Evolutionary conservation across 768 basidiomycete species (phyloP).

Genomic region (Kwoniella dejecticola): DNA sequence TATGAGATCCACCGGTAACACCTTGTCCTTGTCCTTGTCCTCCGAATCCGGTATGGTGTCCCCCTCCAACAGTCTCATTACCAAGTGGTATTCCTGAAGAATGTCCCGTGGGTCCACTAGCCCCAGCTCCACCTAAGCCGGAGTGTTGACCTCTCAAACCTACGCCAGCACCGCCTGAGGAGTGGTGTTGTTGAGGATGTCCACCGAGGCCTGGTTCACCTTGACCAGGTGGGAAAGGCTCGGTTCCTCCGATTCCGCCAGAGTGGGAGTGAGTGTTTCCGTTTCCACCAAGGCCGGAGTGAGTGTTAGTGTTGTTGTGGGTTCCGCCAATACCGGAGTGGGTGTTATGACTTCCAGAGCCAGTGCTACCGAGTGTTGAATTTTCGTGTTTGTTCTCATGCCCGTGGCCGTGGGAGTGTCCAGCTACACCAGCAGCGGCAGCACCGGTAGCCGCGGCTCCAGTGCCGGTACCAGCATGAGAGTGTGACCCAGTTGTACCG

Average conservation of each 20-base stretch:
- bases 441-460: no score
- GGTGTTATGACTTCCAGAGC: not conserved
- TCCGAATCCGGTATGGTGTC: not conserved
- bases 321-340: not conserved
- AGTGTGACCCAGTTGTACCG: not conserved
- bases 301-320: not conserved
- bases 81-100: not conserved
- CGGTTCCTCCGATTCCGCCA: no score
- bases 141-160: constrained; percentile 2
- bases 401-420: not conserved
- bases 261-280: not conserved
- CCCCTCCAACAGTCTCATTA: not conserved
- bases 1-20: not conserved
- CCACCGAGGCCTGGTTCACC: constrained; percentile 3
- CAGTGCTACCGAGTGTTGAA: not conserved
- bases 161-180: not conserved
- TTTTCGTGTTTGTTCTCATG: not conserved
- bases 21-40: not conserved
- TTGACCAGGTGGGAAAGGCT: constrained; percentile 7
- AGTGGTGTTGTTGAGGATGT: constrained; percentile 1
- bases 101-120: not conserved
- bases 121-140: not conserved
- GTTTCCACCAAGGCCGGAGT: not conserved
- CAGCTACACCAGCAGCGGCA: not conserved
- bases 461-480: constrained; percentile 7